Evolutionary conservation across 2,329 filamentous ascomycete genomes (phyloP).

Genomic region (Herpotrichia juniperi): DNA sequence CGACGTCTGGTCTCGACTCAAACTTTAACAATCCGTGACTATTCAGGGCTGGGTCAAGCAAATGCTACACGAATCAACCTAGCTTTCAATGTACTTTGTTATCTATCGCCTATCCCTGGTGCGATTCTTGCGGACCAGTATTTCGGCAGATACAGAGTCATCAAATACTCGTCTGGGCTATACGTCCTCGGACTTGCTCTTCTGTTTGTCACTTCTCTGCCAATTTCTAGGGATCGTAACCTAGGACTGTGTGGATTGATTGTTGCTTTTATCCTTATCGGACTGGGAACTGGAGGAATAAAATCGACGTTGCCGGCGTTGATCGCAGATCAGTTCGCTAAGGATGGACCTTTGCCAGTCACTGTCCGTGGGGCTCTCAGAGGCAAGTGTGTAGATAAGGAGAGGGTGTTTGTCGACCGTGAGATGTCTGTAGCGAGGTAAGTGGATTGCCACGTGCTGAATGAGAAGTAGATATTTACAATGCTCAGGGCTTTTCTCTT

Average conservation of each 20-base stretch:
- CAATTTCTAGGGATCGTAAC: not conserved
- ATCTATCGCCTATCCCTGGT: not conserved
- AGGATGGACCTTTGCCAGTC: not conserved
- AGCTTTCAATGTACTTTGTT: not conserved
- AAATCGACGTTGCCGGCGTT: constrained; percentile 18
- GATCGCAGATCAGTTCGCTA: not conserved
- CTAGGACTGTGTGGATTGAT: not conserved
- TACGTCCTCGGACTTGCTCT: not conserved
- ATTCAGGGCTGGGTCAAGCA: not conserved
- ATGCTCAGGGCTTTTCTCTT: not conserved
- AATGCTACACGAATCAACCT: not conserved
- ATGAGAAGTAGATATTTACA: not conserved
- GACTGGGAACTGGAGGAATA: not conserved
- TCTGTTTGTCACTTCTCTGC: not conserved
- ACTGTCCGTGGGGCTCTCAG: not conserved
- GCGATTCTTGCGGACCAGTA: not conserved
- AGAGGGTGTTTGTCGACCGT: not conserved
- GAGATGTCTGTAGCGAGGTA: not conserved
- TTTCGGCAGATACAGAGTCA: not conserved
- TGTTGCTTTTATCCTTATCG: not conserved
- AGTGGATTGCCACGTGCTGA: not conserved
- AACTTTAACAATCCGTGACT: no score
- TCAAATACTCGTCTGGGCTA: not conserved
- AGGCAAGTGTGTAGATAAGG: not conserved
- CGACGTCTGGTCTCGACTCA: no score